Percentiles rank a stretch among this genome's conserved stretches.
Evolutionary conservation across 345 rosid genomes (phyloP).

Genomic region (Eucalyptus sp.): DNA sequence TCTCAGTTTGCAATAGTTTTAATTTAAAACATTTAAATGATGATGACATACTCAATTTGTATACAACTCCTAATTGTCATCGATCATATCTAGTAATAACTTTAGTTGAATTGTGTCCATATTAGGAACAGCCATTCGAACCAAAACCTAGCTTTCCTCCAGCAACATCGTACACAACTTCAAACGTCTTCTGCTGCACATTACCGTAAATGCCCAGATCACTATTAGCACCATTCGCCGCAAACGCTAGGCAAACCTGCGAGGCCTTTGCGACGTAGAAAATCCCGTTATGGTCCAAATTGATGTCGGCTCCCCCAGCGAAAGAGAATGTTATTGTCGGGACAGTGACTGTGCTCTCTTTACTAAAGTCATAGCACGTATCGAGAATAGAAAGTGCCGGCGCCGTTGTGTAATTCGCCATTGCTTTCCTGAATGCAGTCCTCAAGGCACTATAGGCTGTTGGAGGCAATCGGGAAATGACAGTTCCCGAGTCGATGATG

Average conservation of each 20-base stretch:
- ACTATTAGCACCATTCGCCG: not conserved
- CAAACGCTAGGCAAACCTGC: slow-evolving; percentile 8
- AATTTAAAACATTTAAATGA: not conserved
- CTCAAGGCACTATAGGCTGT: slow-evolving; percentile 2
- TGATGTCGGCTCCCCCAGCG: not conserved
- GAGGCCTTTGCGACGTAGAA: not conserved
- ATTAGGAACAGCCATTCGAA: not conserved
- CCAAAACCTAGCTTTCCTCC: slow-evolving; percentile 2
- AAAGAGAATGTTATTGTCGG: slow-evolving; percentile 1
- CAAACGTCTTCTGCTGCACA: slow-evolving; percentile 6
- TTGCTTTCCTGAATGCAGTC: not conserved
- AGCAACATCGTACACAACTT: slow-evolving; percentile 8
- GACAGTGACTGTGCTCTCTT: not conserved
- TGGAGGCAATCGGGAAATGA: slow-evolving; percentile 14
- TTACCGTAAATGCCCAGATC: slow-evolving; percentile 2
- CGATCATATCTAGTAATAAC: not conserved
- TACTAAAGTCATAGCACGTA: slow-evolving; percentile 17
- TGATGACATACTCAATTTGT: not conserved
- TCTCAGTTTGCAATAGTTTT: not conserved
- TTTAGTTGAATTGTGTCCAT: not conserved
- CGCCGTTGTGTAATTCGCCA: slow-evolving; percentile 3
- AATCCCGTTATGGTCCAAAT: not conserved
- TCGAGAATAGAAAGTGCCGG: not conserved
- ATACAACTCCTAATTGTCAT: not conserved
- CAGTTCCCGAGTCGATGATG: slow-evolving; percentile 19